Evolutionary conservation across 768 basidiomycete species (phyloP).

Genomic region (Botryobasidium botryosum): DNA sequence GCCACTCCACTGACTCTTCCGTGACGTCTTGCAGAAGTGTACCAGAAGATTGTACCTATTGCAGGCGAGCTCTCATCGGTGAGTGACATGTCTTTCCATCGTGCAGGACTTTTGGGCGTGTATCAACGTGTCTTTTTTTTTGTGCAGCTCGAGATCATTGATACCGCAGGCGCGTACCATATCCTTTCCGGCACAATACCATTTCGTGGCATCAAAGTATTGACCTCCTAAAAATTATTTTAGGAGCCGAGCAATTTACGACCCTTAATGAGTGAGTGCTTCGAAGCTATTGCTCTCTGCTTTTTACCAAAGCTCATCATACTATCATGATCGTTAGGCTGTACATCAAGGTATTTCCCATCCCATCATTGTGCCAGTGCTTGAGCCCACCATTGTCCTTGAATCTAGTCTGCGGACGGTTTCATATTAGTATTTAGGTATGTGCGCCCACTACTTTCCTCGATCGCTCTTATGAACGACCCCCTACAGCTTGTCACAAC

Average conservation of each 20-base stretch:
- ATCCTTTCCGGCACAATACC: too few relatives aligned
- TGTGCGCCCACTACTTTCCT: not conserved
- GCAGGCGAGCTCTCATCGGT: too few relatives aligned
- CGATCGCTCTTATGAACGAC: not conserved
- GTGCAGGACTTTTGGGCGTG: too few relatives aligned
- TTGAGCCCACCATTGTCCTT: not conserved
- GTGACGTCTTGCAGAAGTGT: constrained; percentile 8
- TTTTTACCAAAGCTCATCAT: constrained; percentile 9
- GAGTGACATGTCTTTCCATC: too few relatives aligned
- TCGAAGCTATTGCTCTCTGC: too few relatives aligned
- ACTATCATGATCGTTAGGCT: constrained; percentile 4
- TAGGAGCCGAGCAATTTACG: constrained; percentile 11
- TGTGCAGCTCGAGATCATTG: constrained; percentile 8
- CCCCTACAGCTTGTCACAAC: constrained; percentile 48
- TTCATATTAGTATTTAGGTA: not conserved
- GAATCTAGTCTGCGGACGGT: not conserved
- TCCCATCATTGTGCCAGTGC: not conserved
- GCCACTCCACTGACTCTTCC: constrained; percentile 1
- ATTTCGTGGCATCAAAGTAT: too few relatives aligned
- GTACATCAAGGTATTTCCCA: not conserved
- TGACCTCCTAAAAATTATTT: too few relatives aligned
- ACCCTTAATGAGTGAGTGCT: constrained; percentile 10
- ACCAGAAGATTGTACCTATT: constrained; percentile 8
- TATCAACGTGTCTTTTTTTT: not conserved
- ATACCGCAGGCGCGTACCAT: constrained; percentile 12